Evolutionary conservation across 2,329 filamentous ascomycete species (phyloP).

Genomic region (Trichoderma sp.): DNA sequence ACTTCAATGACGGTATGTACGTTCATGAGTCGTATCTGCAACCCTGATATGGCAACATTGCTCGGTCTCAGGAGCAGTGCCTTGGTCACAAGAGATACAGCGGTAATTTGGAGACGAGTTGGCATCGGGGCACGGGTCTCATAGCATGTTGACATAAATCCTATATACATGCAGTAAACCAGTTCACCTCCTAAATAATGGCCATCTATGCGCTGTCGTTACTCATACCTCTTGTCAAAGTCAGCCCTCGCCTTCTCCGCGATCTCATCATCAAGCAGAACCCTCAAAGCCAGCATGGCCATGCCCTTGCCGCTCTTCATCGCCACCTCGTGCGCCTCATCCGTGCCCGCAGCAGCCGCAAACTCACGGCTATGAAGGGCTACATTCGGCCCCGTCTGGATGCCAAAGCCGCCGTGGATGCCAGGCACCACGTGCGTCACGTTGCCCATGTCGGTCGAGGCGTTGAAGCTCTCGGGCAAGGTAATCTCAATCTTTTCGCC

Average conservation of each 20-base stretch:
- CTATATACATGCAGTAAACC: neutral
- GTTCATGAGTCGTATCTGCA: no score
- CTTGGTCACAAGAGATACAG: no score
- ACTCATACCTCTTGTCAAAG: conserved; percentile 29
- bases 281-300: conserved; percentile 42
- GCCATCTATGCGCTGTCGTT: neutral
- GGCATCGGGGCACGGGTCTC: neutral
- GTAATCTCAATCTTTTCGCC: conserved; percentile 42
- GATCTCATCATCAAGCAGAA: conserved; percentile 36
- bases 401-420: conserved; percentile 53
- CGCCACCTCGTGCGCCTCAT: conserved; percentile 45
- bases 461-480: conserved; percentile 43
- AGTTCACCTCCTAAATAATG: neutral
- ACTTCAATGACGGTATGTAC: no score
- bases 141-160: no score
- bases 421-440: conserved; percentile 51
- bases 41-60: no score
- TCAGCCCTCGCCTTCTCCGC: conserved; percentile 30
- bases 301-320: conserved; percentile 50
- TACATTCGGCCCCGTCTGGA: conserved; percentile 43
- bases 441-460: conserved; percentile 56
- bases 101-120: neutral
- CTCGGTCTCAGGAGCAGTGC: no score
- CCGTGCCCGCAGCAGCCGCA: conserved; percentile 47
- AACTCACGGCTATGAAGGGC: conserved; percentile 48